These are phyloP conservation scores for Pyrenula massariospora DNA, from an alignment of 495 filamentous ascomycete genomes.

Conservation along the genomic window DNA sequence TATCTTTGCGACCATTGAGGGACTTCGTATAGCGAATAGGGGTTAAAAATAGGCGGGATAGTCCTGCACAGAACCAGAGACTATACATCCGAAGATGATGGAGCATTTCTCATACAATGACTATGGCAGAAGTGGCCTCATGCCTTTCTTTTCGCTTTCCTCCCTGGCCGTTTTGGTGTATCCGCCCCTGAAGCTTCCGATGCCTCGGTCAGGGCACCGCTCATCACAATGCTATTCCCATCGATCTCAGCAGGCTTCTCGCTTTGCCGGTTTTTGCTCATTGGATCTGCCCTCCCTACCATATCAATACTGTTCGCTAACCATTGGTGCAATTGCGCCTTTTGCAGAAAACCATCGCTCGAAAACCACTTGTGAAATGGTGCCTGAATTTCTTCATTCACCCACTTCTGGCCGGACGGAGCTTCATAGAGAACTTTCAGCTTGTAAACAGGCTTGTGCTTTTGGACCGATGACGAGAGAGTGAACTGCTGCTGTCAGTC, in stretches of 20 bases:
- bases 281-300: slow-evolving; percentile 55
- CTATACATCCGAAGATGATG: too few species aligned
- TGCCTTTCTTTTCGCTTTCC: neutral
- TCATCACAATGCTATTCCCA: neutral
- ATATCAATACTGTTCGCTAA: slow-evolving; percentile 57
- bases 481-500: slow-evolving; percentile 38
- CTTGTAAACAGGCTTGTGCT: slow-evolving; percentile 69
- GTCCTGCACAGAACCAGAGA: too few species aligned
- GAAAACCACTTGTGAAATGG: slow-evolving; percentile 86
- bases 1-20: too few species aligned
- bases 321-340: slow-evolving; percentile 74
- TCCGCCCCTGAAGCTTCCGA: neutral
- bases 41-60: too few species aligned
- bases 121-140: too few species aligned
- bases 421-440: slow-evolving; percentile 49
- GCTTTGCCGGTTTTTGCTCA: slow-evolving; percentile 25
- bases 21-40: too few species aligned
- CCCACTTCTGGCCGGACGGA: slow-evolving; percentile 26
- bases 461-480: slow-evolving; percentile 55
- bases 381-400: slow-evolving; percentile 43
- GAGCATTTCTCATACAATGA: too few species aligned
- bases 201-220: neutral
- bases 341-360: slow-evolving; percentile 65
- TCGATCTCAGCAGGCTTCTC: slow-evolving; percentile 1
- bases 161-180: neutral